phyloP scores from a whole-genome alignment of 306 rosid species.

The Quercus aquifolioides region DNA sequence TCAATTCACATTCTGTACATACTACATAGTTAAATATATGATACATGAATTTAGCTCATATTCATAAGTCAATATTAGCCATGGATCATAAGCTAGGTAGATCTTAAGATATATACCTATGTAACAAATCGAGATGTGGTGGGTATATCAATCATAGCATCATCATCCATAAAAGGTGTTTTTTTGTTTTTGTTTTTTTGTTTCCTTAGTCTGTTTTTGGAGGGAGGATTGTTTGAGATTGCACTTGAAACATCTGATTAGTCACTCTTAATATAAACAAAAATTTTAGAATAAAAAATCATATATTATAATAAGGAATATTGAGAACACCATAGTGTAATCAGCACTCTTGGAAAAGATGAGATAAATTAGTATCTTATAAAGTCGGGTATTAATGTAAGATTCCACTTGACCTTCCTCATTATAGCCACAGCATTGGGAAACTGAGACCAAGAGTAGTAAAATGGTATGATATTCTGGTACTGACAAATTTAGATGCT shows the following conservation, averaged over 20 bases:
- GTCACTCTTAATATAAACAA: too few species aligned
- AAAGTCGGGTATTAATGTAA: slow-evolving; percentile 10
- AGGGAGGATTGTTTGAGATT: too few species aligned
- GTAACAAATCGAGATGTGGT: neutral
- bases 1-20: slow-evolving; percentile 22
- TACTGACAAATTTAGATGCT: slow-evolving; percentile 48
- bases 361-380: neutral
- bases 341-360: neutral
- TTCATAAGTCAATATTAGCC: neutral
- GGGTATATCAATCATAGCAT: too few species aligned
- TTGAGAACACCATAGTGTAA: neutral
- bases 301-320: neutral
- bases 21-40: neutral
- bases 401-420: slow-evolving; percentile 44
- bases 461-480: slow-evolving; percentile 22
- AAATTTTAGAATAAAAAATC: neutral
- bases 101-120: neutral
- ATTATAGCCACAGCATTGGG: slow-evolving; percentile 7
- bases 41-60: slow-evolving; percentile 7
- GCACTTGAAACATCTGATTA: too few species aligned
- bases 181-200: too few species aligned
- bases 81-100: neutral
- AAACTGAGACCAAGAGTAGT: slow-evolving; percentile 23
- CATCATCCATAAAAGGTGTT: too few species aligned
- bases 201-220: too few species aligned